These are phyloP conservation scores for Arabidopsis lyrata DNA, from an alignment of 441 rosid species.

Conservation along the genomic window DNA sequence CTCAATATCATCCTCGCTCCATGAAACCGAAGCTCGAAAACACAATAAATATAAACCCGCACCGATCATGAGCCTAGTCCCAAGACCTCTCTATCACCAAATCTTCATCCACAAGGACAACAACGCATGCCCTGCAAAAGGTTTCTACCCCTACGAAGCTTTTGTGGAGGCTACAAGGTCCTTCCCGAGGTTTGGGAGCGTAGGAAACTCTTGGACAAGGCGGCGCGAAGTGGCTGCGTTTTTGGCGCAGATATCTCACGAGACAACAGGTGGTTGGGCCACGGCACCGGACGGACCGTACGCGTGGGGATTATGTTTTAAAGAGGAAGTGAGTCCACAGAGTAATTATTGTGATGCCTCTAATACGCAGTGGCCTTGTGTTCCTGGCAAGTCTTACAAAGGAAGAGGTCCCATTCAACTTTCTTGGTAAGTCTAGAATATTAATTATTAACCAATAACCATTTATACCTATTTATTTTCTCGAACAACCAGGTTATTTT, in stretches of 20 bases:
- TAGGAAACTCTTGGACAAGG: slow-evolving; percentile 49
- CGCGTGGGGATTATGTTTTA: slow-evolving; percentile 95
- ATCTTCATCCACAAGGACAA: slow-evolving; percentile 88
- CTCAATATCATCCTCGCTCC: slow-evolving; percentile 37
- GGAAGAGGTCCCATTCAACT: slow-evolving; percentile 97
- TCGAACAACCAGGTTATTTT: not conserved
- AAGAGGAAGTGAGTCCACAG: slow-evolving; percentile 77
- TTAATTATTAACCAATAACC: not conserved
- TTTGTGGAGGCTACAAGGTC: slow-evolving; percentile 57
- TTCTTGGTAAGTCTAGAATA: slow-evolving; percentile 61
- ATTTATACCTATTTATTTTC: not conserved
- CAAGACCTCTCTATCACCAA: slow-evolving; percentile 50
- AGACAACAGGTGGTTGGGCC: slow-evolving; percentile 92
- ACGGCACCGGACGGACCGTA: slow-evolving; percentile 93
- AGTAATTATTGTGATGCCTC: slow-evolving; percentile 71
- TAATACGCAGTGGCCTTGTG: slow-evolving; percentile 78
- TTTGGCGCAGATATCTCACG: slow-evolving; percentile 91
- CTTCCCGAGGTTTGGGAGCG: slow-evolving; percentile 66
- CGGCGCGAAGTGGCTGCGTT: slow-evolving; percentile 85
- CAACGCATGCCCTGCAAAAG: slow-evolving; percentile 74
- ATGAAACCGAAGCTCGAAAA: slow-evolving; percentile 31
- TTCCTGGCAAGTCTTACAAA: slow-evolving; percentile 70
- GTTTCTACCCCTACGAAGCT: slow-evolving; percentile 70
- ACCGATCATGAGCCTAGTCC: slow-evolving; percentile 32
- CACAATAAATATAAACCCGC: not conserved